Percentiles rank a stretch among this genome's conserved stretches.
These are phyloP conservation scores for Eragrostis curvula DNA, from an alignment of 176 grass and related monocot genomes.

Conservation along the genomic window DNA sequence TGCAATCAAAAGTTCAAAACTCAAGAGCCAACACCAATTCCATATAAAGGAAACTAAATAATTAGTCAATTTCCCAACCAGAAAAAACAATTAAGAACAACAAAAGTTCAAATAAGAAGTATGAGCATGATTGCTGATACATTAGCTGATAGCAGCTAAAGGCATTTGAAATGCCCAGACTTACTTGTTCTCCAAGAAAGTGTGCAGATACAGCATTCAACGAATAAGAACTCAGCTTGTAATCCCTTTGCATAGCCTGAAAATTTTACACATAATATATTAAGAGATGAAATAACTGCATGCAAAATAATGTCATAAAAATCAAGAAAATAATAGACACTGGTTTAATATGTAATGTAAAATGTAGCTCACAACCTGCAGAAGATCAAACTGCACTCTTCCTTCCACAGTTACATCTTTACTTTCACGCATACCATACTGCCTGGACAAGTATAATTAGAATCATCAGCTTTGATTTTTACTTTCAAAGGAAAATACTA, in stretches of 20 bases:
- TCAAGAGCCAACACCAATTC: constrained; percentile 2
- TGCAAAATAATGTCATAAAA: constrained; percentile 24
- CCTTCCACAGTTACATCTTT: constrained; percentile 97
- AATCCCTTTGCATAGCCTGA: constrained; percentile 95
- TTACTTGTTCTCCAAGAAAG: constrained; percentile 96
- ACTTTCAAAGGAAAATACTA: too few species aligned
- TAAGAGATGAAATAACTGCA: constrained; percentile 35
- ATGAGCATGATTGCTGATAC: constrained; percentile 6
- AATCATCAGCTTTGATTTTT: constrained; percentile 17
- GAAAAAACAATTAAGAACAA: constrained; percentile 10
- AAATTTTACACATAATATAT: constrained; percentile 40
- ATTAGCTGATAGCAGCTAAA: constrained; percentile 15
- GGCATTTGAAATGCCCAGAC: constrained; percentile 39
- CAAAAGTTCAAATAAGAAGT: constrained; percentile 19
- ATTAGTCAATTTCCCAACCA: not conserved
- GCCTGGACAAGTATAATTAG: constrained; percentile 58
- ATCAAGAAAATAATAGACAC: constrained; percentile 4
- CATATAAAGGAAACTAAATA: not conserved
- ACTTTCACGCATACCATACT: constrained; percentile 92
- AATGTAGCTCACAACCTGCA: constrained; percentile 73
- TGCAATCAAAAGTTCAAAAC: constrained; percentile 4
- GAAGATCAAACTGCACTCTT: constrained; percentile 97
- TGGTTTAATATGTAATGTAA: constrained; percentile 11
- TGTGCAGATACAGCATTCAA: constrained; percentile 98
- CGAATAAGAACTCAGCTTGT: constrained; percentile 99